Percentiles rank a stretch among this genome's conserved stretches.
These are phyloP conservation scores for Talaromyces islandicus DNA, from an alignment of 2,329 filamentous ascomycete genomes.

Conservation along the genomic window DNA sequence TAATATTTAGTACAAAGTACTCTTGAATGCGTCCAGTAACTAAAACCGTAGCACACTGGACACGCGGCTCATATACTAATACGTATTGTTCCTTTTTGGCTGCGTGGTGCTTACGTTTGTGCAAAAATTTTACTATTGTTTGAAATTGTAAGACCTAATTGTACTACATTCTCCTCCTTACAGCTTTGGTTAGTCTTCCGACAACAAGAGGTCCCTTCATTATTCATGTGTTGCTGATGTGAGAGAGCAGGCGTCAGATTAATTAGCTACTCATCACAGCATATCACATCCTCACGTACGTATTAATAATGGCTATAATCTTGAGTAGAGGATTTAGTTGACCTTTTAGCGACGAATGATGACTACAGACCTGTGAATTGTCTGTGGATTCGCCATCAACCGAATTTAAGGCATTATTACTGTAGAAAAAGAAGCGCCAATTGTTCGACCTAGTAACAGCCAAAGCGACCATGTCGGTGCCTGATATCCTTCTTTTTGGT, in stretches of 20 bases:
- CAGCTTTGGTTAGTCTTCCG: no score
- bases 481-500: slow-evolving; percentile 2
- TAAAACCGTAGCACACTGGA: no score
- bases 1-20: not conserved
- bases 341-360: not conserved
- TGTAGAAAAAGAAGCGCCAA: not conserved
- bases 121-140: not conserved
- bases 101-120: no score
- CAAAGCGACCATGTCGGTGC: not conserved
- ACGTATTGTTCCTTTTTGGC: no score
- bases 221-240: not conserved
- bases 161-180: not conserved
- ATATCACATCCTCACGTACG: not conserved
- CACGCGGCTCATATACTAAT: no score
- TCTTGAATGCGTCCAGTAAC: no score
- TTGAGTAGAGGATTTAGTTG: not conserved
- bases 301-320: not conserved
- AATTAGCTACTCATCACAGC: not conserved
- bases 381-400: not conserved
- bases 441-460: not conserved
- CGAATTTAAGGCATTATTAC: not conserved
- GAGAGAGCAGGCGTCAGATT: not conserved
- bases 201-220: no score
- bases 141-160: not conserved
- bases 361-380: not conserved